Conservation (phyloP, 768 basidiomycete species). For the Pulveroboletus sp. region DNA sequence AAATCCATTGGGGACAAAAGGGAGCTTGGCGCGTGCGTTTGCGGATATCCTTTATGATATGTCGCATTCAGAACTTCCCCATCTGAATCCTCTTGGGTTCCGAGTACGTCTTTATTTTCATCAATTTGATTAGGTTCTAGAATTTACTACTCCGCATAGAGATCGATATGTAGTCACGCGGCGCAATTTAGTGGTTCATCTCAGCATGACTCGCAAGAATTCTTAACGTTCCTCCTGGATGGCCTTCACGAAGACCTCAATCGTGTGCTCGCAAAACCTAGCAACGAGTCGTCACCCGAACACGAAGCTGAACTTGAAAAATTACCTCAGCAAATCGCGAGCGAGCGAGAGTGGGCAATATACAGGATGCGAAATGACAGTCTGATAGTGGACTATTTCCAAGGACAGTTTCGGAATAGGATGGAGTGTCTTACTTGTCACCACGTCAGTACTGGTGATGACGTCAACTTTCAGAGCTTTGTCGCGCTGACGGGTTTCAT, state of each 20-base stretch:
- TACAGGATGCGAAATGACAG: conserved; percentile 91
- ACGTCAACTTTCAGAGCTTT: conserved; percentile 1
- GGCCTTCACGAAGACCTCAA: conserved; percentile 89
- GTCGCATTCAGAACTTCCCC: conserved; percentile 83
- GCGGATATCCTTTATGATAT: conserved; percentile 78
- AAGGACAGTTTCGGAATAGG: conserved; percentile 91
- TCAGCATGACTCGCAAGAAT: conserved; percentile 98
- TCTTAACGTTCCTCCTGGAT: conserved; percentile 89
- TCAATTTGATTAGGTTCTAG: not conserved
- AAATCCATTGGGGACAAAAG: conserved; percentile 87
- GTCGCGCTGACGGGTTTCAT: conserved; percentile 7
- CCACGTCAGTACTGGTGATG: conserved; percentile 49
- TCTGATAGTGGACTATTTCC: conserved; percentile 94
- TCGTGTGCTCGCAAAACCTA: conserved; percentile 69
- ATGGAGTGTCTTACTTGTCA: conserved; percentile 87
- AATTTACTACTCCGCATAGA: conserved; percentile 36
- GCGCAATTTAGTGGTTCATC: conserved; percentile 78
- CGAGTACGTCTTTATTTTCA: conserved; percentile 53
- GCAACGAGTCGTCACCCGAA: conserved; percentile 60
- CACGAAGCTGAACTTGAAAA: conserved; percentile 86
- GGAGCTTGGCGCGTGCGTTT: conserved; percentile 75
- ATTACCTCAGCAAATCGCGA: conserved; percentile 81
- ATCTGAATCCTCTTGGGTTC: conserved; percentile 77
- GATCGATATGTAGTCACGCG: conserved; percentile 54
- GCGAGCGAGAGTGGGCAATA: conserved; percentile 88